Base-by-base conservation (phyloP, 2,329 filamentous ascomycete genomes). In the Aspergillus brunneoviolaceus region DNA sequence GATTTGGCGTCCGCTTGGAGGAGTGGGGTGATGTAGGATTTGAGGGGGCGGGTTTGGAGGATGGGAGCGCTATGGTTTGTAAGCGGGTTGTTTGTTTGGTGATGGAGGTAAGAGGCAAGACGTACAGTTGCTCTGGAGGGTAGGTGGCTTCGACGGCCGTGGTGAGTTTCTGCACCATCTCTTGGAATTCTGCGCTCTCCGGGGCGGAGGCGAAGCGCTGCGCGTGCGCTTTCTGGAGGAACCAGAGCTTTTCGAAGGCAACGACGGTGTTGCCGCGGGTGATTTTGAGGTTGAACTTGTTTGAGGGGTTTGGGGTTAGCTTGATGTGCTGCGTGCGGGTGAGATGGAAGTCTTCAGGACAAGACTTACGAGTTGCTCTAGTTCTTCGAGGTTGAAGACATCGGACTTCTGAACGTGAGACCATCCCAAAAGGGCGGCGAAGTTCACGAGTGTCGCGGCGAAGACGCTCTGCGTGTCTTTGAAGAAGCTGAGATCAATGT, bases 251-350 rank as follows among this genome's bases (percentile, higher is more conserved):
- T 52, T 87, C 86, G 54, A 88, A 84, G 21, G 89, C 87, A 19
- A 97, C 91, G 14, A 89, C 89, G 6, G 93, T 91, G 73, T 97
- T 93, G 10, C 94, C 94, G 68, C 89, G 91, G 3, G 92, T 98
- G 77, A 97, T 96, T 70, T 92, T 92, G 65, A 96, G 82, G 50
- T 88, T 87, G 72, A 97, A 94, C 85, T 91, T 61, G 16, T 49
- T 21, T 48, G 35, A 1, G 10, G 53, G 21, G 27, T n/a, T 3
- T 19, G n/a, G 21, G 33, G 33, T 35, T 16, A 35, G 33, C 42
- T 55, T 21, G 52, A 45, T 33, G 10, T 21, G 49, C 25, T 57
- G 10, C 7, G 29, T 31, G 21, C 25, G 12, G 14, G 19, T 39
- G 19, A 12, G 33, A 33, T 16, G 23, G 1, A 23, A 23, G 1